Conservation (phyloP, 1,284 basidiomycete genomes). For the Volvariella volvacea region DNA sequence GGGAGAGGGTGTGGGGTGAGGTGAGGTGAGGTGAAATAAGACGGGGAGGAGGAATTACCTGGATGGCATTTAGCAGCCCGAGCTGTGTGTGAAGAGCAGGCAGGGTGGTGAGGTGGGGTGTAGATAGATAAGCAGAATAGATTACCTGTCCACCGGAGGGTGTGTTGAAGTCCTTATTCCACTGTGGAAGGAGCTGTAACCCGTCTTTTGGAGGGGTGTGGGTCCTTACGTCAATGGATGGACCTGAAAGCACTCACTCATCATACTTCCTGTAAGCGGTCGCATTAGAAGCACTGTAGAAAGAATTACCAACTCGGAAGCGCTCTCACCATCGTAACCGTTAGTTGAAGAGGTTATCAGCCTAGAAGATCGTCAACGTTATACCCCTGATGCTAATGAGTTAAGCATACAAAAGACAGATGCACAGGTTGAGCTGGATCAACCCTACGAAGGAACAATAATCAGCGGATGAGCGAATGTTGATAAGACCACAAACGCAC, state of each 20-base stretch:
- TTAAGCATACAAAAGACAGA: slow-evolving; percentile 33
- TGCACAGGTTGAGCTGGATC: slow-evolving; percentile 60
- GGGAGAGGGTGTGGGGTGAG: not conserved
- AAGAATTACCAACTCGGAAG: too few relatives aligned
- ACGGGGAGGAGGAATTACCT: slow-evolving; percentile 35
- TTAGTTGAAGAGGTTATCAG: slow-evolving; percentile 73
- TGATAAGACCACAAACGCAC: slow-evolving; percentile 34
- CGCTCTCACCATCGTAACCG: slow-evolving; percentile 53
- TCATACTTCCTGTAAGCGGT: slow-evolving; percentile 64
- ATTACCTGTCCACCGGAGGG: slow-evolving; percentile 39
- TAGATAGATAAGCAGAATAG: not conserved
- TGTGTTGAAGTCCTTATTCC: slow-evolving; percentile 49
- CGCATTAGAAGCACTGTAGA: too few relatives aligned
- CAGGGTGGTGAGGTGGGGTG: too few relatives aligned
- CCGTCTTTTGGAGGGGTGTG: slow-evolving; percentile 32
- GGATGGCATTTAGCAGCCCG: slow-evolving; percentile 72
- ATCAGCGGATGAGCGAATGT: slow-evolving; percentile 5
- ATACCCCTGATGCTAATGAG: not conserved
- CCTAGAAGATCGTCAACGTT: slow-evolving; percentile 21
- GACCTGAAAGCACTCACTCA: slow-evolving; percentile 50
- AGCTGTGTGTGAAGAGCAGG: too few relatives aligned
- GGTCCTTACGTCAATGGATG: not conserved
- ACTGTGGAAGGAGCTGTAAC: slow-evolving; percentile 57
- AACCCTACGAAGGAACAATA: slow-evolving; percentile 29
- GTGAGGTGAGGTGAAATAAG: not conserved